Conservation (phyloP, 495 filamentous ascomycete genomes). For the Sphaerosporella brunnea region DNA sequence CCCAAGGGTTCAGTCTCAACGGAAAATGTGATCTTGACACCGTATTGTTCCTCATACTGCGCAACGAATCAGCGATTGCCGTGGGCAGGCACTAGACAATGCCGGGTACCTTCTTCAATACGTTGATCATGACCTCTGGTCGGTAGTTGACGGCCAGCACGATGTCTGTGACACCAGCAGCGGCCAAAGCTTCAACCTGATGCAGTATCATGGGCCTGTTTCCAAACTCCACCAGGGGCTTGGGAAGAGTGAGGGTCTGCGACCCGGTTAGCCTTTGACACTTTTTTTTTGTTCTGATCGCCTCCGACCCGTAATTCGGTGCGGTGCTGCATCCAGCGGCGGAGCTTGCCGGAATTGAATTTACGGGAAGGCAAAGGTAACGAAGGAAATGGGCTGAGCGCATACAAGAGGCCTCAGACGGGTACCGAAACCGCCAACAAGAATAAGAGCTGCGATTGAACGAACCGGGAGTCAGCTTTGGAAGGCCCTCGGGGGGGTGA, state of each 20-base stretch:
- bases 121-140: constrained; percentile 79
- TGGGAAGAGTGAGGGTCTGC: constrained; percentile 90
- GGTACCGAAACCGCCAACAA: constrained; percentile 97
- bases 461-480: background rate
- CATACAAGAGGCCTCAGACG: constrained; percentile 92
- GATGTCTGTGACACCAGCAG: constrained; percentile 92
- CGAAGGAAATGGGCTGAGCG: constrained; percentile 16
- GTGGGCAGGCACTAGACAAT: background rate
- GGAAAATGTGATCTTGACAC: constrained; percentile 88
- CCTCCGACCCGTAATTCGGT: too few relatives aligned
- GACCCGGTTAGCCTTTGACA: too few relatives aligned
- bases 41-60: constrained; percentile 81
- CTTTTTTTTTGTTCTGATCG: too few relatives aligned
- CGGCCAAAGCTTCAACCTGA: constrained; percentile 88
- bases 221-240: constrained; percentile 92
- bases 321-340: too few relatives aligned
- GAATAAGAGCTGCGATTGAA: constrained; percentile 64
- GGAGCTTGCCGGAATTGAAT: too few relatives aligned
- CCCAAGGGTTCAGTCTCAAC: constrained; percentile 90
- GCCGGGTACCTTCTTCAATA: constrained; percentile 43
- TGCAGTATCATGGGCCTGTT: constrained; percentile 99
- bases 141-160: constrained; percentile 97
- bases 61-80: background rate
- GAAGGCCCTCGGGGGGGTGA: too few relatives aligned
- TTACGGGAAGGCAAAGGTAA: constrained; percentile 4